Evolutionary conservation across 805 yeast genomes (phyloP).

Genomic region (Helenozyma baotianmanensis): DNA sequence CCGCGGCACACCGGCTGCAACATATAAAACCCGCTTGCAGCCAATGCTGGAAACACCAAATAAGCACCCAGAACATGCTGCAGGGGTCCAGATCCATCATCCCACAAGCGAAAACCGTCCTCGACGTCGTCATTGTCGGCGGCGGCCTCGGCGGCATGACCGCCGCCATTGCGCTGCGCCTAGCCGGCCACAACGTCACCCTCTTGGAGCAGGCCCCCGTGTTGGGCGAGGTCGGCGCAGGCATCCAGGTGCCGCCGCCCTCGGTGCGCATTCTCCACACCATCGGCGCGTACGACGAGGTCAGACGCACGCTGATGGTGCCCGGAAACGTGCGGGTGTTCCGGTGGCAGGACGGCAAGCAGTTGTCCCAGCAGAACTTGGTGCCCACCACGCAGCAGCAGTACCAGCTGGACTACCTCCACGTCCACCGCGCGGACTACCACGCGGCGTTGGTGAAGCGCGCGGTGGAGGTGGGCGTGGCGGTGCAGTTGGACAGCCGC

Average conservation of each 20-base stretch:
- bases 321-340: constrained; percentile 13
- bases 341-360: constrained; percentile 18
- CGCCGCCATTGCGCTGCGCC: constrained; percentile 6
- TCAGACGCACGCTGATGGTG: constrained; percentile 10
- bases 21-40: too few species aligned
- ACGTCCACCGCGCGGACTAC: constrained; percentile 24
- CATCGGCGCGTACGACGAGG: constrained; percentile 14
- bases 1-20: too few species aligned
- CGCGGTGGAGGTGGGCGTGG: constrained; percentile 17
- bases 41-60: too few species aligned
- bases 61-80: too few species aligned
- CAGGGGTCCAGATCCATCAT: neutral
- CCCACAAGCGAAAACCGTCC: constrained; percentile 1
- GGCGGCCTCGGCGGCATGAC: constrained; percentile 11
- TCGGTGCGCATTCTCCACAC: constrained; percentile 18
- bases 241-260: constrained; percentile 29
- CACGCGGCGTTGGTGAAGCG: constrained; percentile 19
- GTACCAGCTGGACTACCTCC: constrained; percentile 18
- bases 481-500: constrained; percentile 9
- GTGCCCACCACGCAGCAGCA: constrained; percentile 13
- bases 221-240: constrained; percentile 13
- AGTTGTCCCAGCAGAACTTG: constrained; percentile 16
- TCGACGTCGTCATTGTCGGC: constrained; percentile 13
- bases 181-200: constrained; percentile 8
- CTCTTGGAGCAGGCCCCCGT: constrained; percentile 4